Evolutionary conservation across 768 basidiomycete genomes (phyloP), one percentile per base, ranked within the genome.

Genomic region (Trametes elegans): DNA sequence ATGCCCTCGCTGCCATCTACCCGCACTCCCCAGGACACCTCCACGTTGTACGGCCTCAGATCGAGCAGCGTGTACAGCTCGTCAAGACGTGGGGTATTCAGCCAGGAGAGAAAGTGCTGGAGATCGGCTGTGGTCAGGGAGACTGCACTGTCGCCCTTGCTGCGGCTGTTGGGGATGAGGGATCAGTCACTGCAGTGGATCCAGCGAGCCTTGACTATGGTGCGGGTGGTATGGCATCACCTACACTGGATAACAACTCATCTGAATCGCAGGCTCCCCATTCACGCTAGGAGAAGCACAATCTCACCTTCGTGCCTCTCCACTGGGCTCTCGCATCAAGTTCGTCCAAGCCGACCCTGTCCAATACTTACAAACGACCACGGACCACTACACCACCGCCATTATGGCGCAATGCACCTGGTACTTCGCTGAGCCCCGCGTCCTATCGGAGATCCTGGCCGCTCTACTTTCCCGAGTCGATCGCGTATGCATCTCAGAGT

Each of bases 91-190:
- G 69, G 69, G 55, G 61, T 9, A 70, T 75, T 44, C 2, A 53
- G 10, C 44, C 26, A 0, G 74, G 72, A 2, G 61, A 62, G 21
- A 60, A 57, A 8, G 66, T 76, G 5, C 62, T 76, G 1, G 75
- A 76, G 53, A 59, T 76, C 1, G 75, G 75, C 6, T 75, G 74
- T 53, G 75, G 74, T 2, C 75, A 75, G 49, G 75, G 75, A 14
- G 74, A 76, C 51, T 70, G 67, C 47, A 76, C 75, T 1, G 64
- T 67, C 19, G 70, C 63, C 6, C 64, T 76, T 8, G 74, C 74
- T 16, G 60, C 61, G 13, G 63, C 65, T 1, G 73, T 76, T 9
- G 75, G 74, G 2, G 55, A 57, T 1, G 51, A 46, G 1, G 75
- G 75, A 3, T 69, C 68, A 23, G 70, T 76, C 26, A 72, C 68